Evolutionary conservation across 805 yeast species (phyloP).

Genomic region (Schwanniomyces sp.): DNA sequence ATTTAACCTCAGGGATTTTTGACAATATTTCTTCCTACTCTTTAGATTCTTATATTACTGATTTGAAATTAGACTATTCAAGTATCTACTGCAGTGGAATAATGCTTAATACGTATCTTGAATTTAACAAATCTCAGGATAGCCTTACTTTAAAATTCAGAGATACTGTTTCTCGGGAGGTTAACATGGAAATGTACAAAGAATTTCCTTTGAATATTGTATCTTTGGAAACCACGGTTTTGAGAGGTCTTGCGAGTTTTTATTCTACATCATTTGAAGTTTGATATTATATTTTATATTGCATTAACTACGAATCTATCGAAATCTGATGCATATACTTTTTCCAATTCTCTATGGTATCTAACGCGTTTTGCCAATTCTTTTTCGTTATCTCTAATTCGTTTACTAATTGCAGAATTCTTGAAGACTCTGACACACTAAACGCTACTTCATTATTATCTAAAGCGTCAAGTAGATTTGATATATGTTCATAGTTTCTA

Average conservation of each 20-base stretch:
- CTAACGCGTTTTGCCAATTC: slow-evolving; percentile 41
- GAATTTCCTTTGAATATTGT: slow-evolving; percentile 29
- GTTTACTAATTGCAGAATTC: slow-evolving; percentile 21
- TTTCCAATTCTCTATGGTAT: slow-evolving; percentile 41
- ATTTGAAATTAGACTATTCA: slow-evolving; percentile 14
- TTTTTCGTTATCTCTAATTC: slow-evolving; percentile 32
- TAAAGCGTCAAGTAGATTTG: slow-evolving; percentile 11
- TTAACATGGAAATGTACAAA: slow-evolving; percentile 19
- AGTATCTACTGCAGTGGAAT: slow-evolving; percentile 30
- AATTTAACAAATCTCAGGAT: slow-evolving; percentile 9
- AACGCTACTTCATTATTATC: slow-evolving; percentile 8
- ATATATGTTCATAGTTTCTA: slow-evolving; percentile 32
- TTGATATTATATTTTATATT: background rate
- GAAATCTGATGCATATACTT: slow-evolving; percentile 8
- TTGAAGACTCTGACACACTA: slow-evolving; percentile 11
- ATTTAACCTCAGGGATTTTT: background rate
- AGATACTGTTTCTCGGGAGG: background rate
- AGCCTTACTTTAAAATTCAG: slow-evolving; percentile 17
- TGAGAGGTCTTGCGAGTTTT: slow-evolving; percentile 10
- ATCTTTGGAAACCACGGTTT: slow-evolving; percentile 32
- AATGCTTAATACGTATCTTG: slow-evolving; percentile 26
- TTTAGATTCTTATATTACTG: slow-evolving; percentile 9
- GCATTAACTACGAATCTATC: background rate
- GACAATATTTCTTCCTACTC: background rate
- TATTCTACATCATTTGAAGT: background rate